Conservation (phyloP, 768 basidiomycete genomes). For the Lentinus brumalis region DNA sequence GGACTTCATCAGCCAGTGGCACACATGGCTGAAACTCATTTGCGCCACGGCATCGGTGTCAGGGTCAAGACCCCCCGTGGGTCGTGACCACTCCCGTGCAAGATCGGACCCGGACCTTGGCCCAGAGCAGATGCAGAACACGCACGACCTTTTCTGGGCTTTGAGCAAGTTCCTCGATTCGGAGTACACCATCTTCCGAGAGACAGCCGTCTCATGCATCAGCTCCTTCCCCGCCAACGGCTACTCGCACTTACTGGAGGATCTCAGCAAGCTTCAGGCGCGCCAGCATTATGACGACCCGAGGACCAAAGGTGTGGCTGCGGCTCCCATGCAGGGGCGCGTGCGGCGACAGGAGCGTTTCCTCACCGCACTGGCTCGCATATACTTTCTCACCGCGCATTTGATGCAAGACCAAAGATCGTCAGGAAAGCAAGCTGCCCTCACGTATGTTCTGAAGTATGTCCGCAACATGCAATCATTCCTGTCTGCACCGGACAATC, state of each 20-base stretch:
- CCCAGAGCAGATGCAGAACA: conserved; percentile 79
- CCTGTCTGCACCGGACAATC: conserved; percentile 68
- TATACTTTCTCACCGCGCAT: conserved; percentile 84
- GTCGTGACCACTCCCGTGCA: conserved; percentile 67
- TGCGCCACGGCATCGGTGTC: conserved; percentile 76
- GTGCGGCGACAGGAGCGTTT: conserved; percentile 75
- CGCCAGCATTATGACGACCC: conserved; percentile 85
- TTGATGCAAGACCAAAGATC: conserved; percentile 71
- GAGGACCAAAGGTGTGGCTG: conserved; percentile 48
- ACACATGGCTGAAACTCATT: conserved; percentile 81
- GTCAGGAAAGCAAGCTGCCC: conserved; percentile 66
- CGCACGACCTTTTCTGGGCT: conserved; percentile 81
- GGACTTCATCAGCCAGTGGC: conserved; percentile 73
- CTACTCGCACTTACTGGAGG: conserved; percentile 82
- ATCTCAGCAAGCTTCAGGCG: conserved; percentile 76
- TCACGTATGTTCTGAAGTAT: conserved; percentile 83
- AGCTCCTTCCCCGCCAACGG: conserved; percentile 79
- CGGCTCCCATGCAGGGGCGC: conserved; percentile 48
- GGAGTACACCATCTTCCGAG: conserved; percentile 80
- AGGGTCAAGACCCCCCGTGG: conserved; percentile 58
- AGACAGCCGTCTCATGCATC: conserved; percentile 85
- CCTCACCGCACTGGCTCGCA: conserved; percentile 85
- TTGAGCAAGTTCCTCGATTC: conserved; percentile 87
- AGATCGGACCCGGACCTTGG: conserved; percentile 77
- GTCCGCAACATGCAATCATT: conserved; percentile 81